These are phyloP conservation scores for Coprinopsis cinerea DNA, from an alignment of 768 basidiomycete genomes.

Conservation along the genomic window DNA sequence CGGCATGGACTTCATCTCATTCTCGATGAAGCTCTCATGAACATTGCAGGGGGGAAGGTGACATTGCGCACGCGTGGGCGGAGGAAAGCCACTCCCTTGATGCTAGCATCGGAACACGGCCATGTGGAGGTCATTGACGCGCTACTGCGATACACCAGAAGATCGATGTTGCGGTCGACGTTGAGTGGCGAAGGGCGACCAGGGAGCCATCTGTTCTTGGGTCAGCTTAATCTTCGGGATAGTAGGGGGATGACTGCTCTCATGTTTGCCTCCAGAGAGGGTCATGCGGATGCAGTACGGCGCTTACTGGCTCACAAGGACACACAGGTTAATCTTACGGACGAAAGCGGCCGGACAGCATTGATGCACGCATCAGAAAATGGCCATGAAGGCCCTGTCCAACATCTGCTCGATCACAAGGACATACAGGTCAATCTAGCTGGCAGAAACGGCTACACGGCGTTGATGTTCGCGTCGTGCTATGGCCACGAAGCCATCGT, in stretches of 20 bases:
- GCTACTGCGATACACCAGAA: neutral
- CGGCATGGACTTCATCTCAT: no score
- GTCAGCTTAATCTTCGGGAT: neutral
- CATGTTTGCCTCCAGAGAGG: neutral
- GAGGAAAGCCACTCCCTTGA: no score
- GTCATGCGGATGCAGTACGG: neutral
- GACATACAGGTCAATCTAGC: no score
- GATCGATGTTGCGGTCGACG: neutral
- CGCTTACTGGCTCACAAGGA: neutral
- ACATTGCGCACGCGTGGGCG: no score
- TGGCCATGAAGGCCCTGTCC: constrained; percentile 1
- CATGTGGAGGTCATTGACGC: neutral
- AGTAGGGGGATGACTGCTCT: neutral
- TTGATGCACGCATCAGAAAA: neutral
- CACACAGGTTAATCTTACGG: neutral
- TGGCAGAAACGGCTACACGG: no score
- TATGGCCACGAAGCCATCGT: no score
- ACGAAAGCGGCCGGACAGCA: neutral
- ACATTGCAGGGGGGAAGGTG: no score
- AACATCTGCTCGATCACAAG: no score
- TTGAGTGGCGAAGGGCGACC: neutral
- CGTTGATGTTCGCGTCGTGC: no score
- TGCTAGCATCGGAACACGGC: no score
- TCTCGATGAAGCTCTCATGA: no score
- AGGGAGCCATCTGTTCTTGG: neutral